Percentiles rank a stretch among this genome's conserved stretches.
These are phyloP conservation scores for Aspergillus sp. DNA, from an alignment of 2,329 filamentous ascomycete genomes.

Conservation along the genomic window DNA sequence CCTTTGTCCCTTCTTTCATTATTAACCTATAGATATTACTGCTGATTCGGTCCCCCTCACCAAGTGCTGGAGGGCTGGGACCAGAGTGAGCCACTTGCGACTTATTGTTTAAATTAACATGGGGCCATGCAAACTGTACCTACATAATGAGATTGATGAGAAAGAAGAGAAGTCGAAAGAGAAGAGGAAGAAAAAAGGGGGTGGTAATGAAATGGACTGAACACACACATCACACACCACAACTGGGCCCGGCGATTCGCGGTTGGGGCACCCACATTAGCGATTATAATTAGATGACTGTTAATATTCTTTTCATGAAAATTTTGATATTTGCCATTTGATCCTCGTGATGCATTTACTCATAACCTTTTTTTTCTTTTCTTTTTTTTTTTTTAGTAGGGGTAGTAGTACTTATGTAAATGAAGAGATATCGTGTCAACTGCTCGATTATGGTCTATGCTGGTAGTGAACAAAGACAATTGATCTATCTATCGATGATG, in stretches of 20 bases:
- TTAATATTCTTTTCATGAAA: conserved; percentile 10
- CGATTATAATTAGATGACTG: conserved; percentile 18
- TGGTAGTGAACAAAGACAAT: too few species aligned
- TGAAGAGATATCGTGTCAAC: too few species aligned
- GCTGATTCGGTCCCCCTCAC: conserved; percentile 20
- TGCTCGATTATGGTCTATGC: too few species aligned
- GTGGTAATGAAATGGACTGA: conserved; percentile 23
- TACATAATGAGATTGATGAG: conserved; percentile 25
- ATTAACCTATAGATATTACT: conserved; percentile 17
- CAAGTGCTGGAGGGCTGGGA: conserved; percentile 27
- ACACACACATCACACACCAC: background rate
- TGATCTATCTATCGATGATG: too few species aligned
- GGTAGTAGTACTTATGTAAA: too few species aligned
- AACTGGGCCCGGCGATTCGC: conserved; percentile 12
- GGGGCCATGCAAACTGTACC: conserved; percentile 20
- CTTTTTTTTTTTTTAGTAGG: too few species aligned
- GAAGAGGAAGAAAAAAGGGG: background rate
- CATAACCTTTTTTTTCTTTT: too few species aligned
- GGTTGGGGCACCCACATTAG: background rate
- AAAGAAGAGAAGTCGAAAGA: background rate
- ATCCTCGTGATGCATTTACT: background rate
- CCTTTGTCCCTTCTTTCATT: conserved; percentile 16
- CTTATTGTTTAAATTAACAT: conserved; percentile 19
- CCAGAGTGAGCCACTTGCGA: conserved; percentile 16
- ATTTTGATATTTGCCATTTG: background rate